Conservation (phyloP, 352 stramenopile species). For the Saprolegnia diclina region DNA sequence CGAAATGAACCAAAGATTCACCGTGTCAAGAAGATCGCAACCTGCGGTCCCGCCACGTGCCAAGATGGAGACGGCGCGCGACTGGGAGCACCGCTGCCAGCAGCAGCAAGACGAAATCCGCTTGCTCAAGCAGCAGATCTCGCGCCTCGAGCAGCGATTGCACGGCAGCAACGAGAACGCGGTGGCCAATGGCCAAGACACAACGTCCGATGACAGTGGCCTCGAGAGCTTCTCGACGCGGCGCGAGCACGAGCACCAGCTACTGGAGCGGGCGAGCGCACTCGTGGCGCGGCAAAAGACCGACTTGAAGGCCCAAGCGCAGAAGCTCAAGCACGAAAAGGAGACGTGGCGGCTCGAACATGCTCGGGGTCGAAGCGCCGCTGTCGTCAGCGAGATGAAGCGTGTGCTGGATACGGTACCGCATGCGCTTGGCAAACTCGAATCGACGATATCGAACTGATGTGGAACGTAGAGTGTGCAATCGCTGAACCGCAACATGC, state of each 20-base stretch:
- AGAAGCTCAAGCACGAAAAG: slow-evolving; percentile 17
- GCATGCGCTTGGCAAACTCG: not conserved
- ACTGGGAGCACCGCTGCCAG: slow-evolving; percentile 18
- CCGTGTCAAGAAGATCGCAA: too few species aligned
- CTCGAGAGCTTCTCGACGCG: not conserved
- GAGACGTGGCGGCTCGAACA: slow-evolving; percentile 12
- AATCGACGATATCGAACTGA: not conserved
- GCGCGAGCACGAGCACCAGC: not conserved
- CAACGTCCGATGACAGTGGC: not conserved
- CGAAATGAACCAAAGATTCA: too few species aligned
- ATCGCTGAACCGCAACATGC: slow-evolving; percentile 14
- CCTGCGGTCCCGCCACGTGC: too few species aligned
- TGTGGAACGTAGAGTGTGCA: not conserved
- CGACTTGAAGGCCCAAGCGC: not conserved
- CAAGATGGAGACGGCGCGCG: not conserved
- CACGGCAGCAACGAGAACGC: slow-evolving; percentile 7
- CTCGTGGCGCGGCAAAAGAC: slow-evolving; percentile 14
- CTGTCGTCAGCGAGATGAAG: slow-evolving; percentile 17
- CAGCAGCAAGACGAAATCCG: slow-evolving; percentile 17
- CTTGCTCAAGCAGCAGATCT: slow-evolving; percentile 19
- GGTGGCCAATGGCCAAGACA: not conserved
- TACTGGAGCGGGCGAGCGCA: slow-evolving; percentile 1
- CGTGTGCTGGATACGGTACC: slow-evolving; percentile 10
- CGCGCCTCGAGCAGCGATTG: slow-evolving; percentile 4
- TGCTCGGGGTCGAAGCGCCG: slow-evolving; percentile 1